Evolutionary conservation across 345 rosid species (phyloP).

Genomic region (Brassica cretica): DNA sequence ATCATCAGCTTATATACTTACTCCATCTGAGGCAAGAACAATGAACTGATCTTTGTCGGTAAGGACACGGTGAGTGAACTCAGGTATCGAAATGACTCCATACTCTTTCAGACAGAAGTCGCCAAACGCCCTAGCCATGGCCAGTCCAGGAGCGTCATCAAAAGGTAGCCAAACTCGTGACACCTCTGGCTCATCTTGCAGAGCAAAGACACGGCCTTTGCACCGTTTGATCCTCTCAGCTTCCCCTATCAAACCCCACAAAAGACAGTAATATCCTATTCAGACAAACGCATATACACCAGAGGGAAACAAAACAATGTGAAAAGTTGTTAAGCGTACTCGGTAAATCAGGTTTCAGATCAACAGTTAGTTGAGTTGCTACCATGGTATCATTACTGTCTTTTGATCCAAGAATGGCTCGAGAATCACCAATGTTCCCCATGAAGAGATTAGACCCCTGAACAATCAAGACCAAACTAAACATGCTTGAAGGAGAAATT

Average conservation of each 20-base stretch:
- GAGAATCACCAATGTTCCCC: conserved; percentile 97
- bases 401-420: conserved; percentile 96
- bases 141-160: conserved; percentile 98
- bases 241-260: conserved; percentile 60
- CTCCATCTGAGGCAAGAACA: conserved; percentile 99
- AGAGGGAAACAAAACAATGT: not conserved
- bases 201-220: conserved; percentile 94
- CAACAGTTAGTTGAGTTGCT: conserved; percentile 89
- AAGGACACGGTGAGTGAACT: conserved; percentile 78
- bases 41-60: conserved; percentile 93
- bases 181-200: conserved; percentile 99
- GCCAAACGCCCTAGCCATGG: conserved; percentile 99
- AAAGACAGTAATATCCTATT: not conserved
- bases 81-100: conserved; percentile 95
- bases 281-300: not conserved
- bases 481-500: not conserved
- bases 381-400: conserved; percentile 73
- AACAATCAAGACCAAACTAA: conserved; percentile 17
- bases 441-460: conserved; percentile 93
- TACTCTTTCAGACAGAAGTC: conserved; percentile 98
- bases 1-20: conserved; percentile 35
- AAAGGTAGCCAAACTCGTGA: conserved; percentile 97
- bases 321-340: conserved; percentile 50
- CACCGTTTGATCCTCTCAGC: conserved; percentile 95
- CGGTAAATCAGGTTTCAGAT: conserved; percentile 96